Evolutionary conservation across 2,329 filamentous ascomycete species (phyloP), one percentile per base, ranked within the genome.

Genomic region (Salinomyces thailandicus): DNA sequence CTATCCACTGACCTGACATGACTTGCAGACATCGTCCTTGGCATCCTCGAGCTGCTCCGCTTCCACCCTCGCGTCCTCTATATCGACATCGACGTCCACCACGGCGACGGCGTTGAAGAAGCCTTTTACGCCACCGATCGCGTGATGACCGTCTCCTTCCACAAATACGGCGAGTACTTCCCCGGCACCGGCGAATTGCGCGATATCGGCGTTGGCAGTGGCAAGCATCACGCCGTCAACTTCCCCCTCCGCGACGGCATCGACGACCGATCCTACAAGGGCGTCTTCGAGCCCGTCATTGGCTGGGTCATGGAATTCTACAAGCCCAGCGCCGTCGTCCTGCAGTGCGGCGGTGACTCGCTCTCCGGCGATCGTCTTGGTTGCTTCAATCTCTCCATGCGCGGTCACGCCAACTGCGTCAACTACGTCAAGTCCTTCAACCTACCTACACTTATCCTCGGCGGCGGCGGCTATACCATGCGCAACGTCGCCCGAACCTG

Each of bases 141-240:
- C 38, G 77, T 81, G 51, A 81, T 81, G 77, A 81, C 77, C 3
- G 71, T 75, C 31, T 81, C 77, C 3, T 81, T 81, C 60, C 77
- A 81, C 65, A 81, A 81, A 50, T 81, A 81, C 52, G 77, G 77
- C 50, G 77, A 81, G 54, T 81, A 81, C 59, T 81, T 81, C 57
- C 77, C 77, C 0, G 77, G 77, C 31, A 81, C 77, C 8, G 77
- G 77, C 46, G 77, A 81, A 51, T 67, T 81, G 26, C 70, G 76
- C 43, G 77, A 81, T 53, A 78, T 80, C 36, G 77, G 77, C 45
- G 75, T 81, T 9, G 75, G 74, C n/a, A 59, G 63, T 35, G 77
- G 77, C 41, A 81, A 80, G 57, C 64, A 81, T 58, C 79, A 81
- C 51, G 67, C 77, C 2, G 74, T 81, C 52, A 81, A 81, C 60